Conservation (phyloP, 1,284 basidiomycete species). For the Heterobasidion annosum region DNA sequence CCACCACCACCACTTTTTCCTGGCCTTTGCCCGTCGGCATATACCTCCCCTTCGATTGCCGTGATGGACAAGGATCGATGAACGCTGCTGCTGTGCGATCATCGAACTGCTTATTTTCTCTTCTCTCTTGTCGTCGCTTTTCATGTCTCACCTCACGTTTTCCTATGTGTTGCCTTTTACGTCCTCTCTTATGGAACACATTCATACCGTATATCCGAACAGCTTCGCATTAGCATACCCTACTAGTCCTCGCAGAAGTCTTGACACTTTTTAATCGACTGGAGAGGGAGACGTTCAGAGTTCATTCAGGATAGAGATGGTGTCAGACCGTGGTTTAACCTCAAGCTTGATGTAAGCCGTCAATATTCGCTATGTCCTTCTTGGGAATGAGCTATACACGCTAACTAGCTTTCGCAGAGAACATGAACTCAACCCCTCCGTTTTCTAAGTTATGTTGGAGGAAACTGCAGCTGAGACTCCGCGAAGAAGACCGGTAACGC, state of each 20-base stretch:
- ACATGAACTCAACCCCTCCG: too few relatives aligned
- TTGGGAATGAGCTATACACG: too few relatives aligned
- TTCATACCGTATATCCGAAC: background rate
- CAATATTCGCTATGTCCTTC: too few relatives aligned
- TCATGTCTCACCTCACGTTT: background rate
- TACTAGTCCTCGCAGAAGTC: background rate
- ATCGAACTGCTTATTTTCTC: background rate
- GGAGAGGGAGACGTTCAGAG: too few relatives aligned
- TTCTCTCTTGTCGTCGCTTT: background rate
- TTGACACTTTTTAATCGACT: too few relatives aligned
- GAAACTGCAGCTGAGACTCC: too few relatives aligned
- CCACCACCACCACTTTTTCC: background rate
- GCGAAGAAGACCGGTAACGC: too few relatives aligned
- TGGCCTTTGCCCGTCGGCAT: background rate
- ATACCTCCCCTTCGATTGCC: background rate
- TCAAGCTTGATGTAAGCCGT: too few relatives aligned
- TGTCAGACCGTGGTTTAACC: too few relatives aligned
- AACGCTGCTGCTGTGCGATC: background rate
- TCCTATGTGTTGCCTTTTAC: background rate
- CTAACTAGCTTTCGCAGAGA: too few relatives aligned
- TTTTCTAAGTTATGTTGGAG: too few relatives aligned
- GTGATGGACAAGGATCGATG: background rate
- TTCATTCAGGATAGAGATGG: too few relatives aligned
- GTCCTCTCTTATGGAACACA: background rate
- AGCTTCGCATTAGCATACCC: background rate